Percentiles rank a stretch among this genome's conserved stretches.
phyloP scores from a whole-genome alignment of 805 yeast genomes.

The Sporopachydermia lactativora region DNA sequence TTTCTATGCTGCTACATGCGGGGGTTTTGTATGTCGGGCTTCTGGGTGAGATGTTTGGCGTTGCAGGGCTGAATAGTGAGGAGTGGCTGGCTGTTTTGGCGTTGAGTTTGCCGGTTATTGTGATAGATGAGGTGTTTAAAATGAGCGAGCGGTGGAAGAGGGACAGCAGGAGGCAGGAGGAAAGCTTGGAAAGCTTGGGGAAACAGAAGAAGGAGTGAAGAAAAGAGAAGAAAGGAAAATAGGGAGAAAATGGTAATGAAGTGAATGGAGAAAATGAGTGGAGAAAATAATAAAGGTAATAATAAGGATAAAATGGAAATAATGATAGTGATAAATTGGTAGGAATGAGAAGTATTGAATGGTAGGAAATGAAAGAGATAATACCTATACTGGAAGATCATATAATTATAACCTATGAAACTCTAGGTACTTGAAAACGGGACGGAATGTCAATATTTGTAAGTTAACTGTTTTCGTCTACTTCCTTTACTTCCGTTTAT shows the following conservation, averaged over 20 bases:
- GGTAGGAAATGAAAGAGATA: no score
- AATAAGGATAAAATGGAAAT: neutral
- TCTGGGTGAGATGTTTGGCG: constrained; percentile 20
- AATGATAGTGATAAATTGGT: no score
- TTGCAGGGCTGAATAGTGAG: constrained; percentile 18
- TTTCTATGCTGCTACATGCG: constrained; percentile 22
- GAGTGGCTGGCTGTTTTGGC: constrained; percentile 24
- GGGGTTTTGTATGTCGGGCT: constrained; percentile 23
- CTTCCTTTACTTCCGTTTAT: no score
- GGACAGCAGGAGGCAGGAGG: constrained; percentile 3
- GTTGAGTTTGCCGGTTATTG: constrained; percentile 23
- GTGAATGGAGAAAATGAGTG: neutral
- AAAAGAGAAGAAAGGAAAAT: constrained; percentile 2
- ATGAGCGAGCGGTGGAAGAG: constrained; percentile 18
- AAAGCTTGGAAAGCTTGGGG: neutral
- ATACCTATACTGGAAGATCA: no score
- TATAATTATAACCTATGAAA: no score
- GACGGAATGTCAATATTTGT: no score
- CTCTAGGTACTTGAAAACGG: no score
- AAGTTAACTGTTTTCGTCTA: no score
- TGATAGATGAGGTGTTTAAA: constrained; percentile 25
- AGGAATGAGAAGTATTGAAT: no score
- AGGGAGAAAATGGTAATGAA: constrained; percentile 5
- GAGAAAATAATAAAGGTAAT: neutral
- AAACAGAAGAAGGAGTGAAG: neutral